These are phyloP conservation scores for Umbelopsis sp. DNA, from an alignment of 192 early-diverging fungal genomes.

Conservation along the genomic window DNA sequence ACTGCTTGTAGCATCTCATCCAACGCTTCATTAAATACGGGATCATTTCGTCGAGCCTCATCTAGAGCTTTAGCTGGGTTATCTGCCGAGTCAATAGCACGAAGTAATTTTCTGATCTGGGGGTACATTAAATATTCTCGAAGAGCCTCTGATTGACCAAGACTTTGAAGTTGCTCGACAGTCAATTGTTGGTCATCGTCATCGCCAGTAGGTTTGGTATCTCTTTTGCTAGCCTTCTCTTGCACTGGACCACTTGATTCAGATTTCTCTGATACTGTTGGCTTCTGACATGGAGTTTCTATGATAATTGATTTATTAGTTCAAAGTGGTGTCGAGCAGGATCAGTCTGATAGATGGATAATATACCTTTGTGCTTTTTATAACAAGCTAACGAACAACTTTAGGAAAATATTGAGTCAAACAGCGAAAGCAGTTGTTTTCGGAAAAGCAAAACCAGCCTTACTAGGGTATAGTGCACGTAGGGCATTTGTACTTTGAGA, in stretches of 20 bases:
- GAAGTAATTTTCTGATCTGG: conserved; percentile 26
- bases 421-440: not conserved
- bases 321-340: not conserved
- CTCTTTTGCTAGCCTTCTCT: not conserved
- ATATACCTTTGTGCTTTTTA: conserved; percentile 40
- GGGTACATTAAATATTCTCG: conserved; percentile 27
- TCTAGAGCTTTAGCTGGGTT: conserved; percentile 28
- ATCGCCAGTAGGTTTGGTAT: not conserved
- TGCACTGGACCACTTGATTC: not conserved
- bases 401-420: not conserved
- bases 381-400: conserved; percentile 38
- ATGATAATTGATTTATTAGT: not conserved
- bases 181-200: not conserved
- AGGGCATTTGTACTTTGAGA: conserved; percentile 37
- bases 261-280: not conserved
- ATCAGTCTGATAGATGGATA: not conserved
- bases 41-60: conserved; percentile 18
- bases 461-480: conserved; percentile 36
- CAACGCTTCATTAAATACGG: conserved; percentile 3
- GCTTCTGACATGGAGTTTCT: conserved; percentile 21
- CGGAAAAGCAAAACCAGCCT: not conserved
- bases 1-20: conserved; percentile 14
- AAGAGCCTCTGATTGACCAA: conserved; percentile 27
- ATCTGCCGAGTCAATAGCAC: conserved; percentile 19
- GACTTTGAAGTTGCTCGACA: not conserved